phyloP scores from a whole-genome alignment of 202 grass and related monocot species.

The Setaria italica region DNA sequence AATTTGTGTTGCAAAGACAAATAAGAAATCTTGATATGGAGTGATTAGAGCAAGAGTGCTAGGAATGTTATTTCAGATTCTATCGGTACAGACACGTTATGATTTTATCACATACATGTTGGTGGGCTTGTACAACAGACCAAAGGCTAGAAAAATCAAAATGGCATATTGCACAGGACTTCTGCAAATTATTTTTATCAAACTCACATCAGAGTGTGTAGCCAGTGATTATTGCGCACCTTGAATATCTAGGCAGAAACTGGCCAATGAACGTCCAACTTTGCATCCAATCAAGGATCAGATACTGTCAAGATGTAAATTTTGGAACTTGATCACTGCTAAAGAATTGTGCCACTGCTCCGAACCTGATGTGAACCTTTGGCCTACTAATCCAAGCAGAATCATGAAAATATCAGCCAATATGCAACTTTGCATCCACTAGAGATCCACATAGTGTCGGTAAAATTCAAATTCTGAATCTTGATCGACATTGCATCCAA shows the following conservation, averaged over 20 bases:
- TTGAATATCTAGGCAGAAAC: not conserved
- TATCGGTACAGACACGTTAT: not conserved
- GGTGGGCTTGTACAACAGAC: not conserved
- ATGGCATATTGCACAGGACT: not conserved
- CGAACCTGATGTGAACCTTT: not conserved
- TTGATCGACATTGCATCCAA: not conserved
- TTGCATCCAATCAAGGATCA: not conserved
- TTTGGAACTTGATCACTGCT: not conserved
- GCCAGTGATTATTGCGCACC: not conserved
- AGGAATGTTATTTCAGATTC: conserved; percentile 1
- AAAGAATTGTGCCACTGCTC: not conserved
- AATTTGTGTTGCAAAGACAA: not conserved
- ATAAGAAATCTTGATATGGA: not conserved
- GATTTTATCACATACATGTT: conserved; percentile 7
- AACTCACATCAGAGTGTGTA: not conserved
- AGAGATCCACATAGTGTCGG: not conserved
- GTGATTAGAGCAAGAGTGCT: not conserved
- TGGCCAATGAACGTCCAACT: not conserved
- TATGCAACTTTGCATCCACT: not conserved
- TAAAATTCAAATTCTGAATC: not conserved
- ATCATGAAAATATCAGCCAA: not conserved
- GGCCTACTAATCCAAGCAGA: not conserved
- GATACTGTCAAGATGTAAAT: not conserved
- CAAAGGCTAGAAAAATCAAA: not conserved
- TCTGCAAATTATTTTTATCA: not conserved